These are phyloP conservation scores for Spergularia azorica DNA, from an alignment of 179 eudicot genomes.

Conservation along the genomic window DNA sequence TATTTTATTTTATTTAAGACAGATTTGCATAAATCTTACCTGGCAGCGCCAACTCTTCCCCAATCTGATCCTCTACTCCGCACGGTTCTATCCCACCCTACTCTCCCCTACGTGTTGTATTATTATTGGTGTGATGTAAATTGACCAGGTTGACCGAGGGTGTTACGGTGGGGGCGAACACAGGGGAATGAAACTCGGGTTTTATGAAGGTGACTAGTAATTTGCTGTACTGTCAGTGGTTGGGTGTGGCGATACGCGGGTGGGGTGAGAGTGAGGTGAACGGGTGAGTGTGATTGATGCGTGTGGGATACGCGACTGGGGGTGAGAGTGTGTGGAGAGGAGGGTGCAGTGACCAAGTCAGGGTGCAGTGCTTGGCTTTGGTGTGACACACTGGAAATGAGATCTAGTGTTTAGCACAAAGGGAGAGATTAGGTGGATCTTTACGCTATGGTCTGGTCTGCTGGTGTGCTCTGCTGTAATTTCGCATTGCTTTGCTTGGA, in stretches of 20 bases:
- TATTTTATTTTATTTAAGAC: constrained; percentile 2
- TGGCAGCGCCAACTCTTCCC: constrained; percentile 17
- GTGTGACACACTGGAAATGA: constrained; percentile 30
- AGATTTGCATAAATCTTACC: constrained; percentile 12
- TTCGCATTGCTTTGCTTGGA: constrained; percentile 13
- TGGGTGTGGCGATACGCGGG: not conserved
- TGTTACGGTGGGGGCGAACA: not conserved
- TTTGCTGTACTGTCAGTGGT: constrained; percentile 25
- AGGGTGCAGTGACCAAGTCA: not conserved
- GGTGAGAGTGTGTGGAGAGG: not conserved
- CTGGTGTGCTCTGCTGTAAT: constrained; percentile 8
- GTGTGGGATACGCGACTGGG: not conserved
- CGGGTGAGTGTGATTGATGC: not conserved
- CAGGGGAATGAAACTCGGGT: not conserved
- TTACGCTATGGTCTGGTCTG: constrained; percentile 1
- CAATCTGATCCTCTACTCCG: constrained; percentile 1
- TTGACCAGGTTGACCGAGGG: constrained; percentile 17
- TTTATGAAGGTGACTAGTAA: constrained; percentile 1
- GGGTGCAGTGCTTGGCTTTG: not conserved
- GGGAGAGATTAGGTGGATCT: constrained; percentile 31
- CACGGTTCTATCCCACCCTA: constrained; percentile 1
- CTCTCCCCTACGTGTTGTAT: constrained; percentile 8
- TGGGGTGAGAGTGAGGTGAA: not conserved
- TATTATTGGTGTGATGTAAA: not conserved
- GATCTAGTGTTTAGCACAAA: constrained; percentile 30